Conservation (phyloP, 2,329 filamentous ascomycete genomes). For the Epichloe sp. region DNA sequence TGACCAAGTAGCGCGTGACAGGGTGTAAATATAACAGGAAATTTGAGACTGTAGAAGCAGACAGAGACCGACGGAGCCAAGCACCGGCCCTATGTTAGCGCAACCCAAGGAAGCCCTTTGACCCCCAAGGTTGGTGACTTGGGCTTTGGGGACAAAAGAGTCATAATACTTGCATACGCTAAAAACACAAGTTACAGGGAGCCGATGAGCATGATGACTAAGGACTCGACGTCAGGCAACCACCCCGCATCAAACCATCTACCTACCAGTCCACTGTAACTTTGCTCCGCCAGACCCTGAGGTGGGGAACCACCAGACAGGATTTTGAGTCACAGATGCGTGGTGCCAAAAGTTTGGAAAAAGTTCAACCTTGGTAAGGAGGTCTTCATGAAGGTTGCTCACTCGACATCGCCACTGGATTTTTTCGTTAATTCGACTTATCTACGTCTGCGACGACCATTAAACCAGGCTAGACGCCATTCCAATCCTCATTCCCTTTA, state of each 20-base stretch:
- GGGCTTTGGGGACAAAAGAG: neutral
- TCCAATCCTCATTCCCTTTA: neutral
- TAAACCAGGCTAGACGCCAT: conserved; percentile 3
- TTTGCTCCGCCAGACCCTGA: conserved; percentile 2
- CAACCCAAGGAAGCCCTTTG: neutral
- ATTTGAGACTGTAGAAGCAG: too few relatives aligned
- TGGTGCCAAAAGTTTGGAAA: neutral
- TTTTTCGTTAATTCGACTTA: neutral
- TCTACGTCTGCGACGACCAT: neutral
- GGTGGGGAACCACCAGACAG: conserved; percentile 1
- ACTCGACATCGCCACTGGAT: neutral
- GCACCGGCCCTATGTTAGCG: too few relatives aligned
- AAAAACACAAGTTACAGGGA: too few relatives aligned
- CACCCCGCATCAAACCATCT: neutral
- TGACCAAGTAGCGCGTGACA: neutral
- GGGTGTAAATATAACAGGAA: too few relatives aligned
- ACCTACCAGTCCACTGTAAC: neutral
- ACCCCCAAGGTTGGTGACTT: neutral
- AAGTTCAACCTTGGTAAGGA: neutral
- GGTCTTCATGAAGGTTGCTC: conserved; percentile 5
- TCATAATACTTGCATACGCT: neutral
- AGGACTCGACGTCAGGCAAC: neutral
- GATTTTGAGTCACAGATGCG: conserved; percentile 5
- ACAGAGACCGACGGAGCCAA: too few relatives aligned
- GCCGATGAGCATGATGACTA: too few relatives aligned